A percentile compares a stretch with the other conserved stretches of the same genome.
These are phyloP conservation scores for Chalaropsis thielavioides DNA, from an alignment of 2,329 filamentous ascomycete species.

Conservation along the genomic window DNA sequence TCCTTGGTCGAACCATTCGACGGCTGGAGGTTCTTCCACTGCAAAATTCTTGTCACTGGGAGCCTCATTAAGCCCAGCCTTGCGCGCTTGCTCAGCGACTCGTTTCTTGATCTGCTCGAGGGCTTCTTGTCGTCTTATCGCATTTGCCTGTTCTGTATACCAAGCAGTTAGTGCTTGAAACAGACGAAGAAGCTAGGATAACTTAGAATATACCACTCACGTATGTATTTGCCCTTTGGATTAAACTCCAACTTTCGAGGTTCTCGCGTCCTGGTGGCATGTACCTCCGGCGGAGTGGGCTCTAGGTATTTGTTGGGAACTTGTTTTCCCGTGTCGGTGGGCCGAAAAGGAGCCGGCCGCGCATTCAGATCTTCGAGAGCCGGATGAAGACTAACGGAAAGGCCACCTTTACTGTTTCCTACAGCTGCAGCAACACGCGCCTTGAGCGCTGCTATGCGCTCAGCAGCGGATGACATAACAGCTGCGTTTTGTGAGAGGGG, in stretches of 20 bases:
- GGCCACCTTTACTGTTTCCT: constrained; percentile 46
- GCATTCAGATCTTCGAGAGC: constrained; percentile 47
- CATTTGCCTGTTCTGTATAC: constrained; percentile 57
- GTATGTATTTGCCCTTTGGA: constrained; percentile 91
- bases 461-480: constrained; percentile 40
- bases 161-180: background rate
- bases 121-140: constrained; percentile 70
- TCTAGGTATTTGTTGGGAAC: constrained; percentile 68
- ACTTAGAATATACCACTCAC: constrained; percentile 3
- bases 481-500: constrained; percentile 27
- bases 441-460: constrained; percentile 62
- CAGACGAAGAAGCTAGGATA: background rate
- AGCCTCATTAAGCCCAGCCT: constrained; percentile 80
- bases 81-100: constrained; percentile 74
- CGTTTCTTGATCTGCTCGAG: constrained; percentile 90
- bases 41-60: constrained; percentile 82
- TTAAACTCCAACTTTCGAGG: constrained; percentile 77
- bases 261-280: constrained; percentile 49
- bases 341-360: constrained; percentile 25
- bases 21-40: constrained; percentile 65
- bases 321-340: constrained; percentile 19
- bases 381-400: constrained; percentile 65
- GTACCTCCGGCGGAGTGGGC: constrained; percentile 42
- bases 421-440: constrained; percentile 67
- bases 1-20: constrained; percentile 98